Evolutionary conservation across 768 basidiomycete species (phyloP), one percentile per base, ranked within the genome.

Genomic region (Xerocomellus intermedius): DNA sequence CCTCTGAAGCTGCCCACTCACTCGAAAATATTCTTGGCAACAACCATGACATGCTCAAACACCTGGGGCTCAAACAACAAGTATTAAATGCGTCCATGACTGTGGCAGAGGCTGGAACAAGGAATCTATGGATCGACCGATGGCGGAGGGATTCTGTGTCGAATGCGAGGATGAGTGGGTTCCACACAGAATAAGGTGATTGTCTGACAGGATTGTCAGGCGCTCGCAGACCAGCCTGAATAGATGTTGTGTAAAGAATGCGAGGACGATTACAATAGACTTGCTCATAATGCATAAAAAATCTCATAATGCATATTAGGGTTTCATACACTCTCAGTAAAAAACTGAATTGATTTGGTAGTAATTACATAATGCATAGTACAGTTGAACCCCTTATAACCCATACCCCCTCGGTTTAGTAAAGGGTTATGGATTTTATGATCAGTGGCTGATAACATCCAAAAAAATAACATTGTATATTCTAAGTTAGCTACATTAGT

Each of bases 131-230:
- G 68, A 69, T 54, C 76, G 70, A 39, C 74, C 78, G 12, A 73
- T 75, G 14, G 69, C 74, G 12, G 84, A 89, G 49, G 90, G 89
- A 0, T 87, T 77, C 64, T 94, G 91, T 58, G 70, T 91, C 49
- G 91, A 94, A 70, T 93, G 91, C 66, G 91, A 93, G 83, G 91
- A 91, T 91, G 57, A 63, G 73, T 33, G 3, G 10, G 14, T 32
- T 14, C 21, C 10, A 8, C 7, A 13, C 8, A 24, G 36, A 7
- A 8, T 42, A 8, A 7, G 32, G 44, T n/a, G 41, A 44, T 44
- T 10, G 19, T 44, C 42, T 58, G 49, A 54, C 22, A 37, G 28
- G 30, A 36, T 13, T 21, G 44, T 19, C 46, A 24, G 38, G 22
- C 24, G 42, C 30, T 19, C 17, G 22, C 56, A 94, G 91, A 94